phyloP scores from a whole-genome alignment of 257 asterid genomes.

The Nicotiana tomentosiformis region DNA sequence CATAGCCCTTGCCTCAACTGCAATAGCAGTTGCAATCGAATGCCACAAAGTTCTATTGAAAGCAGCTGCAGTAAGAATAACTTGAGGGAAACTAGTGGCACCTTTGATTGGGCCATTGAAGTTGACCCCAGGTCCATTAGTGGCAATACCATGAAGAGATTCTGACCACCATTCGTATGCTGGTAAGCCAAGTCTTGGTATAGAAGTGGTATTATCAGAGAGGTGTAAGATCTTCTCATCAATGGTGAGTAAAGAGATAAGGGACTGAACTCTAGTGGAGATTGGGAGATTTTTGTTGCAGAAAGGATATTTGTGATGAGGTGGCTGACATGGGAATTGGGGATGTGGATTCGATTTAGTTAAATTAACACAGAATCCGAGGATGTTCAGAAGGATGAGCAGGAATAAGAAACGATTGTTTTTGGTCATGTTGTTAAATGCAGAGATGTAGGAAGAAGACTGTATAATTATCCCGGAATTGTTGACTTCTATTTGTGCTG shows the following conservation, averaged over 20 bases:
- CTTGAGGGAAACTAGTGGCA: slow-evolving; percentile 86
- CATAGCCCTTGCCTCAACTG: slow-evolving; percentile 85
- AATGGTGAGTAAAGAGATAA: slow-evolving; percentile 58
- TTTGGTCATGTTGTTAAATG: not conserved
- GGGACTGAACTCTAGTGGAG: slow-evolving; percentile 47
- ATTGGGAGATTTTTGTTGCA: slow-evolving; percentile 57
- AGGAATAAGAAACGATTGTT: not conserved
- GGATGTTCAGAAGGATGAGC: not conserved
- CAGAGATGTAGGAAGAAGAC: not conserved
- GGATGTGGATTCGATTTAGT: not conserved
- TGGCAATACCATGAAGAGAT: slow-evolving; percentile 81
- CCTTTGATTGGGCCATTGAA: slow-evolving; percentile 53
- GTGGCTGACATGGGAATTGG: slow-evolving; percentile 51
- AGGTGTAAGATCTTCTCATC: slow-evolving; percentile 72
- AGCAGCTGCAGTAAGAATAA: slow-evolving; percentile 66
- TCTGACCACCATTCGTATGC: slow-evolving; percentile 95
- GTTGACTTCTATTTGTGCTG: not conserved
- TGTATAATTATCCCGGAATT: not conserved
- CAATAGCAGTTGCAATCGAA: slow-evolving; percentile 50
- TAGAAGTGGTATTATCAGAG: slow-evolving; percentile 49
- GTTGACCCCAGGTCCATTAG: slow-evolving; percentile 75
- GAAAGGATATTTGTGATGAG: slow-evolving; percentile 44
- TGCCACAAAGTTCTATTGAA: slow-evolving; percentile 72
- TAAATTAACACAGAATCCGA: not conserved
- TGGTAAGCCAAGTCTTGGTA: slow-evolving; percentile 71